Percentiles rank a stretch among this genome's conserved stretches.
Conservation (phyloP, 2,329 filamentous ascomycete genomes). For the Tolypocladium paradoxum region DNA sequence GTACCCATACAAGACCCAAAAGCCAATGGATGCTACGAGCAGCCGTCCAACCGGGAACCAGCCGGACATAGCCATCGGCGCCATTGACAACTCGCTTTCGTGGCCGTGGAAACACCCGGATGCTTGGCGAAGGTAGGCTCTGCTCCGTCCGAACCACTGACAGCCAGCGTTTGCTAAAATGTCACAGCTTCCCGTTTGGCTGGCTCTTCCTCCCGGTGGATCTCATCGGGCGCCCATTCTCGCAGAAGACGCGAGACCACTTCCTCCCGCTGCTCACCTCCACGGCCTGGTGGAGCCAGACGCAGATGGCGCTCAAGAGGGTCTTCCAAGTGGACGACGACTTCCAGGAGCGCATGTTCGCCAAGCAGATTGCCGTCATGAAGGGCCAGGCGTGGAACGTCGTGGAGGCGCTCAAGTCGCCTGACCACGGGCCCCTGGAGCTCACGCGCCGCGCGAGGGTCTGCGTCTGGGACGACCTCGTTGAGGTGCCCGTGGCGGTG, state of each 20-base stretch:
- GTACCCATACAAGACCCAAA: constrained; percentile 65
- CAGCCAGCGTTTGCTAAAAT: constrained; percentile 10
- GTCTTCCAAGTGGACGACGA: constrained; percentile 89
- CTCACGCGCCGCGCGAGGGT: constrained; percentile 83
- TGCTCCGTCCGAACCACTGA: not conserved
- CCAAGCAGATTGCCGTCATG: constrained; percentile 96
- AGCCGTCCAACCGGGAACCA: constrained; percentile 32
- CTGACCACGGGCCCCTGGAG: constrained; percentile 87
- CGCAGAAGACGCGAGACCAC: constrained; percentile 83
- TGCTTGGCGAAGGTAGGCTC: constrained; percentile 53
- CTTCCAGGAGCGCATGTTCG: constrained; percentile 98
- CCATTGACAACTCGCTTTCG: constrained; percentile 94
- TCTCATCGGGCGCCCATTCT: constrained; percentile 91
- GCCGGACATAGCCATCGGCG: constrained; percentile 67
- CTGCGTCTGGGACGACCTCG: constrained; percentile 95
- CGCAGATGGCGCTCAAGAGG: constrained; percentile 71
- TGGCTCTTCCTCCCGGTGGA: constrained; percentile 97
- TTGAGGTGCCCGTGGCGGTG: constrained; percentile 89
- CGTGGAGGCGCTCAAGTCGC: constrained; percentile 87
- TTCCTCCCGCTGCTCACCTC: constrained; percentile 94
- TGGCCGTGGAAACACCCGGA: constrained; percentile 99
- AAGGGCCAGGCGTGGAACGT: constrained; percentile 99
- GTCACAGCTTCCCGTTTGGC: constrained; percentile 85
- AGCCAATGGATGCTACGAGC: constrained; percentile 71
- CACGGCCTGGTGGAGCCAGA: constrained; percentile 94